Conservation (phyloP, 1,284 basidiomycete genomes). For the Serendipita sp. region DNA sequence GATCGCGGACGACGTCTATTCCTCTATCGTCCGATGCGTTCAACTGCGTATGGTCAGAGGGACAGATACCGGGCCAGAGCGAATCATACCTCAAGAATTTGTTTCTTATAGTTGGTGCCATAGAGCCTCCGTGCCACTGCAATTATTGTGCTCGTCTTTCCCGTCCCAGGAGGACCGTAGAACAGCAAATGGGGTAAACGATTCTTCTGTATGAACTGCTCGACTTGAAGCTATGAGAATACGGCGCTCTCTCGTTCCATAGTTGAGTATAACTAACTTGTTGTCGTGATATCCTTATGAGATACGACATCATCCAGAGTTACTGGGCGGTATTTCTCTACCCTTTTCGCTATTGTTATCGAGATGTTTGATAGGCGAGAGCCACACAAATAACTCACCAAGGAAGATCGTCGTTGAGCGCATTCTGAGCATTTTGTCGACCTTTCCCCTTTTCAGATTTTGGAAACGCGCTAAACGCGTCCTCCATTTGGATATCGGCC, state of each 20-base stretch:
- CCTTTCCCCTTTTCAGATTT: slow-evolving; percentile 41
- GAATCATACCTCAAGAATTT: slow-evolving; percentile 76
- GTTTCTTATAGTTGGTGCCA: slow-evolving; percentile 68
- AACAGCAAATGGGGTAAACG: slow-evolving; percentile 89
- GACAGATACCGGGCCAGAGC: neutral
- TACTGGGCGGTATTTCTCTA: slow-evolving; percentile 87
- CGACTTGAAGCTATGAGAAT: slow-evolving; percentile 41
- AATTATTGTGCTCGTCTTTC: slow-evolving; percentile 96
- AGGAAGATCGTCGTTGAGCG: slow-evolving; percentile 38
- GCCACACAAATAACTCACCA: slow-evolving; percentile 35
- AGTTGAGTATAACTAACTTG: slow-evolving; percentile 43
- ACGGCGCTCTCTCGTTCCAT: neutral
- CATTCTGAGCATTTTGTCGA: slow-evolving; percentile 26
- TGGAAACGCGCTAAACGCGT: slow-evolving; percentile 18
- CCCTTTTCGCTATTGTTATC: slow-evolving; percentile 37
- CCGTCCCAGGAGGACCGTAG: slow-evolving; percentile 96
- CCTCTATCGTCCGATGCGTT: slow-evolving; percentile 98
- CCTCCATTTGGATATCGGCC: slow-evolving; percentile 34
- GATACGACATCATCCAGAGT: slow-evolving; percentile 86
- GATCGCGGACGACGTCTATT: slow-evolving; percentile 95
- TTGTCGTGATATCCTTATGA: slow-evolving; percentile 83
- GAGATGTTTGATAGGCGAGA: neutral
- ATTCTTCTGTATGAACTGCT: slow-evolving; percentile 92
- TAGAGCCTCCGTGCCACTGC: slow-evolving; percentile 92
- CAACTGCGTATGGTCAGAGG: slow-evolving; percentile 33